Conservation (phyloP, 352 stramenopile species). For the Thalassiosira sp. region DNA sequence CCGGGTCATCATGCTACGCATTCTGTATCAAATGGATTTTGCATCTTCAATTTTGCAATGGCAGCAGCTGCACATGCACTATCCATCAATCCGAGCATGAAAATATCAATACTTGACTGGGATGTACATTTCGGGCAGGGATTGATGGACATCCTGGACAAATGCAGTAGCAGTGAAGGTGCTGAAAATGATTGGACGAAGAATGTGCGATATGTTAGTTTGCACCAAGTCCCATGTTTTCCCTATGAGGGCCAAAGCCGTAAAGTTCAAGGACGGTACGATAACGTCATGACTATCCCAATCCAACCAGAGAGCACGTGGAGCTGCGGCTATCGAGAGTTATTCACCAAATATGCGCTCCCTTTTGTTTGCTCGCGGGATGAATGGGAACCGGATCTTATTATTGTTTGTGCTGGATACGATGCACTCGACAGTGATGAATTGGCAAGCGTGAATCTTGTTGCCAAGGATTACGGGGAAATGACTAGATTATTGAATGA, state of each 20-base stretch:
- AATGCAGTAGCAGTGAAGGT: conserved; percentile 4
- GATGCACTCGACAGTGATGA: conserved; percentile 66
- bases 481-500: conserved; percentile 41
- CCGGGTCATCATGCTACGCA: conserved; percentile 91
- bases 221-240: conserved; percentile 62
- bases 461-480: conserved; percentile 47
- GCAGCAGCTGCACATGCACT: conserved; percentile 75
- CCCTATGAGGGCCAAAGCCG: conserved; percentile 48
- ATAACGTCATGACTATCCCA: conserved; percentile 59
- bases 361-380: conserved; percentile 20
- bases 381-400: conserved; percentile 50
- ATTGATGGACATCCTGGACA: conserved; percentile 1
- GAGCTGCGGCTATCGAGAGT: conserved; percentile 51
- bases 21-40: conserved; percentile 84
- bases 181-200: background rate
- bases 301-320: conserved; percentile 52
- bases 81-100: conserved; percentile 15
- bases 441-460: conserved; percentile 50
- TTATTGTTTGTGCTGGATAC: conserved; percentile 65
- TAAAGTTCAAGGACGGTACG: conserved; percentile 14
- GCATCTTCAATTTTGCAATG: conserved; percentile 87
- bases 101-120: conserved; percentile 86
- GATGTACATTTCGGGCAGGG: conserved; percentile 89
- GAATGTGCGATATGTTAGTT: conserved; percentile 50
- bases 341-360: conserved; percentile 30